Evolutionary conservation across 176 grass and related monocot species (phyloP).

Genomic region (Eleusine indica): DNA sequence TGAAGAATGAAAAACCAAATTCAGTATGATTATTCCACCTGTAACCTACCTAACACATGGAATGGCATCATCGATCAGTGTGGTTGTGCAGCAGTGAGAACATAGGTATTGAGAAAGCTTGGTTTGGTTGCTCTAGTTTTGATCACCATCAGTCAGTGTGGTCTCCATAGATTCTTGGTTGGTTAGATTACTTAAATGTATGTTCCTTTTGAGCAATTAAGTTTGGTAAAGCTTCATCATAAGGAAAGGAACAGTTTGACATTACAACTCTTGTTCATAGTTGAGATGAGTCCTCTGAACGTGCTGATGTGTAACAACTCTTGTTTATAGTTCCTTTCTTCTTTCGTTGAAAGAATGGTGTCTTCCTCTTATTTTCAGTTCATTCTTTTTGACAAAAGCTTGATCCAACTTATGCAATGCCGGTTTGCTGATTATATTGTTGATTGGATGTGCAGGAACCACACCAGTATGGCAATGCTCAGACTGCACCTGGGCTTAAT

Average conservation of each 20-base stretch:
- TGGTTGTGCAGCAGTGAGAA: neutral
- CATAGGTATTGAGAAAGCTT: neutral
- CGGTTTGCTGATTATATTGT: slow-evolving; percentile 12
- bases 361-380: neutral
- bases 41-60: slow-evolving; percentile 4
- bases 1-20: neutral
- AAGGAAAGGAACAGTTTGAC: neutral
- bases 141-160: too few species aligned
- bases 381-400: neutral
- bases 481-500: slow-evolving; percentile 33
- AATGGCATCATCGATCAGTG: neutral
- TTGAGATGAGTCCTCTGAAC: neutral
- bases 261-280: slow-evolving; percentile 14
- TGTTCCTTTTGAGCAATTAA: neutral
- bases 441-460: slow-evolving; percentile 30
- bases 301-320: neutral
- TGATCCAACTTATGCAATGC: neutral
- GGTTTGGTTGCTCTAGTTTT: too few species aligned
- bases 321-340: neutral
- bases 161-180: too few species aligned
- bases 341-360: neutral
- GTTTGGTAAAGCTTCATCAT: neutral
- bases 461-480: slow-evolving; percentile 21
- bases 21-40: neutral
- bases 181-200: neutral